Evolutionary conservation across 345 rosid species (phyloP), one percentile per base, ranked within the genome.

Genomic region (Citrus australasica): DNA sequence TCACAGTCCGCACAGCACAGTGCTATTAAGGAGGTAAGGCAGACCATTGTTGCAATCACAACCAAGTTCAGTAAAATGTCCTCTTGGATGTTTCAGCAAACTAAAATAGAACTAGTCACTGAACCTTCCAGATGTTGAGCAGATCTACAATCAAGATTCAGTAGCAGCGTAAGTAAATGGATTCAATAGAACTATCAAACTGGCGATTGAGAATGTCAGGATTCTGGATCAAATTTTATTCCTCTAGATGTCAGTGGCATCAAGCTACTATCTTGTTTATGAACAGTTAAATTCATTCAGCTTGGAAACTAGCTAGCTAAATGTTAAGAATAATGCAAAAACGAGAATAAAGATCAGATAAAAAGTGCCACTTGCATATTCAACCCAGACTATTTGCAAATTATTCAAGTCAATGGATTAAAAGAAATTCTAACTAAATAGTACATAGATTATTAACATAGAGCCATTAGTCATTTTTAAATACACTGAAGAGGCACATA

Each of bases 1-100:
- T 58, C 80, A 76, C 93, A 5, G 79, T 81, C 53, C 80, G 76
- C 35, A 83, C 82, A 33, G 33, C 90, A 35, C 38, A 7, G 9
- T 1, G 81, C 86, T 1, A 86, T 79, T 68, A 92, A 80, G 17
- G 87, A 80, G 30, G 90, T 83, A 86, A 93, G 90, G 87, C 94
- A 86, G 78, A 95, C 87, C 60, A 93, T 84, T 32, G 95, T 97
- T 92, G 90, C 85, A 81, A 82, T 59, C 80, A 86, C 35, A 77
- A 58, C 19, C 35, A 55, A 80, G 28, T 33, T 86, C 59, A 78
- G 82, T 28, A 73, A 28, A 35, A 56, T 58, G 71, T 7, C 40
- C 40, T 7, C 9, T 37, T 7, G 9, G 71, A 60, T 33, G 46
- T 71, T 35, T 33, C 55, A 48, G 63, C 7, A 74, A 85, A 85